Evolutionary conservation across 495 filamentous ascomycete species (phyloP).

Genomic region (Aspergillus nanangensis): DNA sequence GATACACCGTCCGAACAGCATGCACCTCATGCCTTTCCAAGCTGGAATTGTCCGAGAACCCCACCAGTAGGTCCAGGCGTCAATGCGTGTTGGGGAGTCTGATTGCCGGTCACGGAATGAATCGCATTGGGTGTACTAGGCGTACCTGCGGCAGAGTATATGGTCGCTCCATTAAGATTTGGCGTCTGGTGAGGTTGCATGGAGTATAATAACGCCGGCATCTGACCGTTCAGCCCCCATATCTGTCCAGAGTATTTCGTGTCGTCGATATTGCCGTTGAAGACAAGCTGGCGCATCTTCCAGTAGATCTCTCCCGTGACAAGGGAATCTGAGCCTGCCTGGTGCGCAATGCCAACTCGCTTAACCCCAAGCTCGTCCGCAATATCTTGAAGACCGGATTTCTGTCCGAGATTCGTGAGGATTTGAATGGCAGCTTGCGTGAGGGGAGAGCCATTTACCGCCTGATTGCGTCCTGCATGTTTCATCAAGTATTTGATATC

Average conservation of each 20-base stretch:
- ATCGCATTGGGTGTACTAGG: conserved; percentile 69
- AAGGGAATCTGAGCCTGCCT: conserved; percentile 86
- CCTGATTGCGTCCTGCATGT: conserved; percentile 63
- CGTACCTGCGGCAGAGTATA: conserved; percentile 52
- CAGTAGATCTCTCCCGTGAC: conserved; percentile 93
- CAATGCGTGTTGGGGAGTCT: conserved; percentile 56
- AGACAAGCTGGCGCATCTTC: conserved; percentile 78
- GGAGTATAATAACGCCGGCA: conserved; percentile 42
- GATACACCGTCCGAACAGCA: background rate
- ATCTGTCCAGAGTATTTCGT: conserved; percentile 78
- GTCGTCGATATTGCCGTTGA: conserved; percentile 70
- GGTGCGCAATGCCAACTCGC: conserved; percentile 78
- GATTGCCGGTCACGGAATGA: conserved; percentile 42
- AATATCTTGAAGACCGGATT: conserved; percentile 86
- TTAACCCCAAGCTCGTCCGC: conserved; percentile 89
- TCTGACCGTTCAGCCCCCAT: conserved; percentile 76
- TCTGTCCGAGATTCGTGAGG: conserved; percentile 73
- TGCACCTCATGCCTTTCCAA: conserved; percentile 34
- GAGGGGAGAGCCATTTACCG: conserved; percentile 53
- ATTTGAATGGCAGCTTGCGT: conserved; percentile 62
- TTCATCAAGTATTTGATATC: conserved; percentile 99
- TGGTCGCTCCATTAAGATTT: conserved; percentile 54
- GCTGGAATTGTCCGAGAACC: conserved; percentile 43
- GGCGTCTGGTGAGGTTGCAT: conserved; percentile 43
- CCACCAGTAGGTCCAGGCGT: conserved; percentile 67